phyloP scores from a whole-genome alignment of 2,329 filamentous ascomycete genomes.

The Aureobasidium subglaciale region DNA sequence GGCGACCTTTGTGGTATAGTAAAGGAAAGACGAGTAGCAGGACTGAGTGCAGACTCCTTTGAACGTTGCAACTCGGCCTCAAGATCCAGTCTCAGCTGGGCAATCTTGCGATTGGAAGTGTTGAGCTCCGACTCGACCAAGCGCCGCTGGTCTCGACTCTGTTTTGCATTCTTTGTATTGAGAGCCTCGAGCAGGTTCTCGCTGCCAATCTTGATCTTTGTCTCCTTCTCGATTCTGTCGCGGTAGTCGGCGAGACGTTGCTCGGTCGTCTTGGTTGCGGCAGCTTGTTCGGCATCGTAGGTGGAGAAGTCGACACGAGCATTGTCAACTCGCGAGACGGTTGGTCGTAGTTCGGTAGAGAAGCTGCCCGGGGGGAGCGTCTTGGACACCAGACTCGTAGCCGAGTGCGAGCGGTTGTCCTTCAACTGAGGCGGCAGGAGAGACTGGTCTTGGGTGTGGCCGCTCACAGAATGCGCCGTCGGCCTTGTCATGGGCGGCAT shows the following conservation, averaged over 20 bases:
- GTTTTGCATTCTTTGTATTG: conserved; percentile 90
- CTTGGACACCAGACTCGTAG: conserved; percentile 49
- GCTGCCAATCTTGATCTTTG: conserved; percentile 95
- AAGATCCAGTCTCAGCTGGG: conserved; percentile 51
- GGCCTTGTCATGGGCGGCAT: conserved; percentile 13
- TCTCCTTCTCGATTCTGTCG: conserved; percentile 85
- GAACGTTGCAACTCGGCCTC: conserved; percentile 54
- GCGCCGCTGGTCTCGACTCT: conserved; percentile 62
- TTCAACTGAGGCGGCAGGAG: conserved; percentile 37
- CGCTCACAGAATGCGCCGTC: conserved; percentile 11
- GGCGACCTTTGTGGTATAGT: conserved; percentile 43
- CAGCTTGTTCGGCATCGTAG: conserved; percentile 51
- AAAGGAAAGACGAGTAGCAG: conserved; percentile 27
- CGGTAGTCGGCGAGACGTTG: conserved; percentile 68
- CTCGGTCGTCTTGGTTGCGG: conserved; percentile 49
- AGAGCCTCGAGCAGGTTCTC: conserved; percentile 96
- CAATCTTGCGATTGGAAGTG: conserved; percentile 69
- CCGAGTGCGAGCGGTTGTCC: conserved; percentile 52
- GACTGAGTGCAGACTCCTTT: conserved; percentile 38
- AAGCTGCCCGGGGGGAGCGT: conserved; percentile 74
- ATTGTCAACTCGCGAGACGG: conserved; percentile 56
- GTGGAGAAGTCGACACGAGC: conserved; percentile 49
- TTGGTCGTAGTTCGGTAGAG: conserved; percentile 74
- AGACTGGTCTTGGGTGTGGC: conserved; percentile 6
- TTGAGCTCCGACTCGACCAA: conserved; percentile 75